Base-by-base conservation (phyloP, 176 grass and related monocot species). In the Coix lacrymajobi region DNA sequence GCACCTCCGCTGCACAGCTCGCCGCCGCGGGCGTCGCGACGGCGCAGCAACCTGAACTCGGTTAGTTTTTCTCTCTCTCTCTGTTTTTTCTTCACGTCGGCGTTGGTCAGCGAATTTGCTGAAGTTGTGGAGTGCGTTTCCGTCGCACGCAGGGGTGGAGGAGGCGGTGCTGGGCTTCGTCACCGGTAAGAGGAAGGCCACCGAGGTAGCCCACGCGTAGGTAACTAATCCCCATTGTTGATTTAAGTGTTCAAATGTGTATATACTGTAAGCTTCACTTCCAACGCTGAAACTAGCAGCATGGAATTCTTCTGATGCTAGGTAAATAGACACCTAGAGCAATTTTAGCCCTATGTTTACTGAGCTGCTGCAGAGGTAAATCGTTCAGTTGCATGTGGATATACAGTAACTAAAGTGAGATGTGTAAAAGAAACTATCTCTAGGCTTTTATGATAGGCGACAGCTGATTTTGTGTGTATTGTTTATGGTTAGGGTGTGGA, bases 161-260 rank as follows among this genome's bases (percentile, higher is more conserved):
- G 90, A 88, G 6, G 88, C 85, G 75, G 86, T 90, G 76, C 82
- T 84, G 79, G 96, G 88, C 28, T 93, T 93, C 82, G 41, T 98
- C 74, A 83, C 75, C 58, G 96, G 96, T 68, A 95, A 73, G 80
- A 78, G 82, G 66, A 98, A 90, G 84, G 90, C 92, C 73, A 98
- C 92, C 14, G 96, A 95, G 79, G 89, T 93, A 86, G 92, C 96
- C 85, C 96, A 95, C 84, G 86, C 86, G 92, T 98, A 95, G 90
- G 90, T 85, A 85, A 85, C 84, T 88, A 80, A 54, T 11, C 51
- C 81, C 65, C 16, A n/a, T 38, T 28, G n/a, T 88, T 67, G 54
- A n/a, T 6, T 5, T 37, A 73, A 14, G 19, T 52, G 0, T 71
- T 29, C 4, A 15, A 62, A 30, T 52, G 32, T 22, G 33, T 43